Evolutionary conservation across 352 stramenopile genomes (phyloP).

Genomic region (Phytophthora aleatoria): DNA sequence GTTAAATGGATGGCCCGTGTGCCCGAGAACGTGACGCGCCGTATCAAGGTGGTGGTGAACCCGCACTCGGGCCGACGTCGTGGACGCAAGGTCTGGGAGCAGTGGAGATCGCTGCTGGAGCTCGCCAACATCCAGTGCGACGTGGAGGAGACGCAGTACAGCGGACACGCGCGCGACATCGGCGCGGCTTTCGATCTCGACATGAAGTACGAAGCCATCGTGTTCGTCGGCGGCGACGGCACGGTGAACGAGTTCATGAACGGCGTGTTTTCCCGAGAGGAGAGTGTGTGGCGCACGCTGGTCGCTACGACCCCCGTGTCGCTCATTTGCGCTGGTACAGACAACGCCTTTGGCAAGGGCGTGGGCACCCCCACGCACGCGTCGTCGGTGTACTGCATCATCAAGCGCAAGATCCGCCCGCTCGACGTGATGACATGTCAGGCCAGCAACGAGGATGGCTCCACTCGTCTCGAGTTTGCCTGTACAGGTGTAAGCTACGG

Average conservation of each 20-base stretch:
- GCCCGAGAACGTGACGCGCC: constrained; percentile 48
- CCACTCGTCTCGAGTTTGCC: constrained; percentile 64
- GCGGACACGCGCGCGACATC: constrained; percentile 75
- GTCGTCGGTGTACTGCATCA: constrained; percentile 75
- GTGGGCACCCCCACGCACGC: constrained; percentile 71
- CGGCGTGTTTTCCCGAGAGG: constrained; percentile 70
- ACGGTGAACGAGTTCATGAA: constrained; percentile 90
- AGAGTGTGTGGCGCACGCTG: constrained; percentile 72
- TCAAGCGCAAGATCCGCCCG: constrained; percentile 83
- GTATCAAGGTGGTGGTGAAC: constrained; percentile 83
- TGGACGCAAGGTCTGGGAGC: constrained; percentile 65
- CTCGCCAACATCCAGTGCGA: constrained; percentile 74
- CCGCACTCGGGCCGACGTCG: constrained; percentile 68
- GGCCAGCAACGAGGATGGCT: constrained; percentile 47
- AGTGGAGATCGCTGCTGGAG: constrained; percentile 63
- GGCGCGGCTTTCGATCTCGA: constrained; percentile 57
- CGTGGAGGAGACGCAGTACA: constrained; percentile 78
- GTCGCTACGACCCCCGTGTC: constrained; percentile 77
- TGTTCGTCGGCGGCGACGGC: constrained; percentile 79
- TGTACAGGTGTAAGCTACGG: constrained; percentile 80
- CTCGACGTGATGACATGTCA: constrained; percentile 73
- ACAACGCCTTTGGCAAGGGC: constrained; percentile 80
- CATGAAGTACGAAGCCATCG: constrained; percentile 74
- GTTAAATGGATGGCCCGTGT: constrained; percentile 80
- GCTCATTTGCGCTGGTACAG: constrained; percentile 70